These are phyloP conservation scores for Gloeostereum incarnatum DNA, from an alignment of 768 basidiomycete genomes.

Conservation along the genomic window DNA sequence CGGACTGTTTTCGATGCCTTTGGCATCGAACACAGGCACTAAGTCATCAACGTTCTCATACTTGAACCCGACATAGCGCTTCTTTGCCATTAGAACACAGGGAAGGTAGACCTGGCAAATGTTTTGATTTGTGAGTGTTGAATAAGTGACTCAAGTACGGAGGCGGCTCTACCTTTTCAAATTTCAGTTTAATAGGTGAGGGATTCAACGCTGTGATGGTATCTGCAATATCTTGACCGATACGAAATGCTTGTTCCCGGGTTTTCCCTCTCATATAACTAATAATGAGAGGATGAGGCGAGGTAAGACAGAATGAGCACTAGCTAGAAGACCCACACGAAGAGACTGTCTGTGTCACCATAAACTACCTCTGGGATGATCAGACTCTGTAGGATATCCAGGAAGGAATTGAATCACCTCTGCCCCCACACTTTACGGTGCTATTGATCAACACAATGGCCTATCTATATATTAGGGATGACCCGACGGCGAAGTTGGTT, in stretches of 20 bases:
- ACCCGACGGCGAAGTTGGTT: not conserved
- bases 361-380: slow-evolving; percentile 61
- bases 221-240: slow-evolving; percentile 90
- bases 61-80: slow-evolving; percentile 96
- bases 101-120: slow-evolving; percentile 83
- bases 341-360: slow-evolving; percentile 96
- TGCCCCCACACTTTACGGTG: slow-evolving; percentile 80
- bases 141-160: slow-evolving; percentile 1
- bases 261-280: slow-evolving; percentile 81
- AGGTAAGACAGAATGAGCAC: not conserved
- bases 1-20: slow-evolving; percentile 97
- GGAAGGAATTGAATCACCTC: slow-evolving; percentile 21
- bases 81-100: slow-evolving; percentile 94
- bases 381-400: slow-evolving; percentile 4
- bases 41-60: slow-evolving; percentile 77
- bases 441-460: slow-evolving; percentile 74
- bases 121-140: not conserved
- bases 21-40: slow-evolving; percentile 85
- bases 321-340: slow-evolving; percentile 40
- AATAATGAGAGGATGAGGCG: not conserved
- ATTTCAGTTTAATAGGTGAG: slow-evolving; percentile 89
- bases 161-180: slow-evolving; percentile 82
- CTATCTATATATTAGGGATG: slow-evolving; percentile 30
- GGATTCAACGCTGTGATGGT: slow-evolving; percentile 82
- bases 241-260: slow-evolving; percentile 87